Base-by-base conservation (phyloP, 1,139 yeast species). In the Taphrina flavorubra region DNA sequence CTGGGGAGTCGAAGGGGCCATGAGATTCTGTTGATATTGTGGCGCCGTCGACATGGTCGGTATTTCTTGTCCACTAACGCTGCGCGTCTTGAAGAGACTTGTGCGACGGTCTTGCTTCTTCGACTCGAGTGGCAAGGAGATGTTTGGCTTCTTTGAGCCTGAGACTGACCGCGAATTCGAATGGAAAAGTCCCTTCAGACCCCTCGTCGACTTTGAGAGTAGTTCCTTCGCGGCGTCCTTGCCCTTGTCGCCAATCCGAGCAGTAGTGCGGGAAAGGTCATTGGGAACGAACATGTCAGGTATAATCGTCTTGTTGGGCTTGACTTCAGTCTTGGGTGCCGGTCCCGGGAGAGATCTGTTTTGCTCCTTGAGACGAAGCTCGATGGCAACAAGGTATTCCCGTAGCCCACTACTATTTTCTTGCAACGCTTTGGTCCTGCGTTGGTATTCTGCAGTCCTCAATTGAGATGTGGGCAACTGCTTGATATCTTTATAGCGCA, bases 221-320 rank as follows among this genome's bases (percentile, higher is more conserved):
- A 58, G 25, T 1, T 36, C 62, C 44, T 44, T 42, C 18, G 62
- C 62, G 14, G 53, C 62, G 20, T 58, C 62, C 42, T 58, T 58
- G 31, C 62, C 46, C 44, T 39, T 37, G 44, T 58, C 62, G 25
- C 62, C 62, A 13, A 58, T 18, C 2, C 62, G 62, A 20, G 51
- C 62, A 6, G 51, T 58, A n/a, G 62, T 58, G 36, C 62, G 53
- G 25, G 62, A 58, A 10, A 58, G 34, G 18, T 58, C 62, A 40
- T 25, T n/a, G 1, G 62, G 42, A 1, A 58, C 42, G 11, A 58
- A 46, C 5, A 37, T 58, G 53, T 58, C 62, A 6, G 62, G 53
- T 6, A 42, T 58, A 36, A 42, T 58, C 3, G 62, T 37, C 42
- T 58, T 58, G 34, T 16, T 56, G 1, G 36, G 7, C 16, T 56